Percentiles rank a stretch among this genome's conserved stretches.
Conservation (phyloP, 177 flowering plant genomes). For the Vitis hybrid region DNA sequence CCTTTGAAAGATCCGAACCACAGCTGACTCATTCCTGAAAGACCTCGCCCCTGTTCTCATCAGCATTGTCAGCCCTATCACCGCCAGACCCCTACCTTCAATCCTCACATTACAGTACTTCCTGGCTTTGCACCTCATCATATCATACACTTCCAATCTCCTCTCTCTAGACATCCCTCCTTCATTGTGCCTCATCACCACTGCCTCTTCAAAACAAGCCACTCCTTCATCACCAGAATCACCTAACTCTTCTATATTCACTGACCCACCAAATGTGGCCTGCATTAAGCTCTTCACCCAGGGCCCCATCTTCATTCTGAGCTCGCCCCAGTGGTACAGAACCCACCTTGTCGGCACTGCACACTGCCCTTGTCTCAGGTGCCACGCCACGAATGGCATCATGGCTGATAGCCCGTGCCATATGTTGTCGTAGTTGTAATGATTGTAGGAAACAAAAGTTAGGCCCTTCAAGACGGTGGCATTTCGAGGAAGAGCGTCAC, state of each 20-base stretch:
- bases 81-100: constrained; percentile 10
- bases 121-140: constrained; percentile 73
- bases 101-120: constrained; percentile 43
- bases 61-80: constrained; percentile 65
- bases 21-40: constrained; percentile 57
- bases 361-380: constrained; percentile 35
- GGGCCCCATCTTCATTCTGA: constrained; percentile 44
- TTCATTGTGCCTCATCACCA: constrained; percentile 76
- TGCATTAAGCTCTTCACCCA: constrained; percentile 55
- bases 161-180: constrained; percentile 64
- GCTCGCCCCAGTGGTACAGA: constrained; percentile 76
- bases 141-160: constrained; percentile 57
- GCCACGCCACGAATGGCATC: constrained; percentile 76
- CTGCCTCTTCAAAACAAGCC: constrained; percentile 72
- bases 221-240: constrained; percentile 30
- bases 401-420: constrained; percentile 81
- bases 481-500: constrained; percentile 49
- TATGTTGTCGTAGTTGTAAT: constrained; percentile 61
- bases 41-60: constrained; percentile 72
- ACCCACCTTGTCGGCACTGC: constrained; percentile 56
- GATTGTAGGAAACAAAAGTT: constrained; percentile 68
- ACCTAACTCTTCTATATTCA: constrained; percentile 37
- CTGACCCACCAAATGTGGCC: constrained; percentile 41
- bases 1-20: constrained; percentile 46
- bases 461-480: constrained; percentile 52